A percentile compares a stretch with the other conserved stretches of the same genome.
Conservation (phyloP, 2,329 filamentous ascomycete species). For the Amesomyces nigricolor region DNA sequence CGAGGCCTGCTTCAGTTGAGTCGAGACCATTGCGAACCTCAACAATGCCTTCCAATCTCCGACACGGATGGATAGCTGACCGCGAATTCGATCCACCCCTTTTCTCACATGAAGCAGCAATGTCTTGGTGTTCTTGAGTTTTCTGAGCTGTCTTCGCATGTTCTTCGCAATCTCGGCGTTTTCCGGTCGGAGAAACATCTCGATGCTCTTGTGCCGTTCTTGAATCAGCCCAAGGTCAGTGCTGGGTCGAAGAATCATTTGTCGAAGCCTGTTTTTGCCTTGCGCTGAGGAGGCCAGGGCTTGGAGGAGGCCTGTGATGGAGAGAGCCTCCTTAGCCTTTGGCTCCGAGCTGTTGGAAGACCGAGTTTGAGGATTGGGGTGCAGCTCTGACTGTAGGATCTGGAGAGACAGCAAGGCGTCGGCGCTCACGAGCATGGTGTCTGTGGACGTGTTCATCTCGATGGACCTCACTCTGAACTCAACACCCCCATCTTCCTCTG, state of each 20-base stretch:
- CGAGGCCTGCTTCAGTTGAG: slow-evolving; percentile 63
- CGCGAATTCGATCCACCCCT: slow-evolving; percentile 57
- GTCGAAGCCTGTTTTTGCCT: slow-evolving; percentile 67
- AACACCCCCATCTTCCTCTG: slow-evolving; percentile 47
- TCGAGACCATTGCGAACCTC: slow-evolving; percentile 63
- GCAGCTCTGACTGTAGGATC: slow-evolving; percentile 74
- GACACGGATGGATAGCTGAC: slow-evolving; percentile 50
- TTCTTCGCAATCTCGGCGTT: slow-evolving; percentile 58
- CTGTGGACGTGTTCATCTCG: slow-evolving; percentile 66
- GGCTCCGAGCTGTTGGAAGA: slow-evolving; percentile 56
- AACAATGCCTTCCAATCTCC: slow-evolving; percentile 69
- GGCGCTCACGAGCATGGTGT: slow-evolving; percentile 69
- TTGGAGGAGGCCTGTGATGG: slow-evolving; percentile 77
- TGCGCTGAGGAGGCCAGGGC: slow-evolving; percentile 70
- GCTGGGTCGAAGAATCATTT: slow-evolving; percentile 75
- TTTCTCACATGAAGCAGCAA: slow-evolving; percentile 67
- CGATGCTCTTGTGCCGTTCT: slow-evolving; percentile 65
- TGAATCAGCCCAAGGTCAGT: slow-evolving; percentile 61
- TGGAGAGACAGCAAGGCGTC: slow-evolving; percentile 80
- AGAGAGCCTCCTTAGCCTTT: slow-evolving; percentile 73
- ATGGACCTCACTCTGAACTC: slow-evolving; percentile 58
- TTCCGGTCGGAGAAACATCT: slow-evolving; percentile 59
- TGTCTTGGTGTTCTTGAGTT: slow-evolving; percentile 69
- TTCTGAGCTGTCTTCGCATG: slow-evolving; percentile 46
- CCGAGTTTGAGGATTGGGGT: slow-evolving; percentile 75